phyloP scores from a whole-genome alignment of 352 stramenopile genomes.

The Peronosclerospora sorghi region DNA sequence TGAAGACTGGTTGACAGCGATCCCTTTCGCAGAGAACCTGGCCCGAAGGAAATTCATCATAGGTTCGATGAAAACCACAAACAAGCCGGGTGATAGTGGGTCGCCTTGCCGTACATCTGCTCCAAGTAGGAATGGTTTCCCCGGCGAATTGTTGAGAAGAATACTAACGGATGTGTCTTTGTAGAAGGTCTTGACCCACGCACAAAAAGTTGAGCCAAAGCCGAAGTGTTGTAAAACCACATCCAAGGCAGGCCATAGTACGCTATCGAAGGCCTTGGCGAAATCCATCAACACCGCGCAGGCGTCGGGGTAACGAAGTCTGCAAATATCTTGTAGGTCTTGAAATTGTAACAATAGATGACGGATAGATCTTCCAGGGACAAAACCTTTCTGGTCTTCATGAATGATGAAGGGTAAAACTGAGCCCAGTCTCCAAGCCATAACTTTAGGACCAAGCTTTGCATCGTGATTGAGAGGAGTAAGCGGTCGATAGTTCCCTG shows the following conservation, averaged over 20 bases:
- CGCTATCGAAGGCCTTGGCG: no score
- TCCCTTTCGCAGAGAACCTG: not conserved
- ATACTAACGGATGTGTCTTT: constrained; percentile 1
- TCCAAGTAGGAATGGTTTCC: constrained; percentile 1
- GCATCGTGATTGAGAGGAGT: constrained; percentile 11
- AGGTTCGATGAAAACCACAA: constrained; percentile 3
- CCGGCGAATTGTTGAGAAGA: constrained; percentile 2
- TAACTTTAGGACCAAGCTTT: constrained; percentile 4
- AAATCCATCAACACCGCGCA: not conserved
- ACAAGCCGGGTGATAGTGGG: constrained; percentile 7
- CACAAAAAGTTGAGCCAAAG: constrained; percentile 2
- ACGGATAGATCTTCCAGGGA: not conserved
- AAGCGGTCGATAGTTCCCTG: constrained; percentile 5
- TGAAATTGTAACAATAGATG: constrained; percentile 7
- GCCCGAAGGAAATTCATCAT: not conserved
- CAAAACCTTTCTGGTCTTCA: no score
- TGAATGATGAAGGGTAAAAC: constrained; percentile 3
- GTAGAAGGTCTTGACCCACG: constrained; percentile 9
- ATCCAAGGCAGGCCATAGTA: not conserved
- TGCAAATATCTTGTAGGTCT: not conserved
- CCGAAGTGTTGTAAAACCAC: not conserved
- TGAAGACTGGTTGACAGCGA: not conserved
- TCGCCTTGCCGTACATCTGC: constrained; percentile 9
- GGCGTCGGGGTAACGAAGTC: not conserved
- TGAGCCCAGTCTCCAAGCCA: not conserved